Percentiles rank a stretch among this genome's conserved stretches.
Conservation (phyloP, 306 rosid genomes). For the Prunus padus region DNA sequence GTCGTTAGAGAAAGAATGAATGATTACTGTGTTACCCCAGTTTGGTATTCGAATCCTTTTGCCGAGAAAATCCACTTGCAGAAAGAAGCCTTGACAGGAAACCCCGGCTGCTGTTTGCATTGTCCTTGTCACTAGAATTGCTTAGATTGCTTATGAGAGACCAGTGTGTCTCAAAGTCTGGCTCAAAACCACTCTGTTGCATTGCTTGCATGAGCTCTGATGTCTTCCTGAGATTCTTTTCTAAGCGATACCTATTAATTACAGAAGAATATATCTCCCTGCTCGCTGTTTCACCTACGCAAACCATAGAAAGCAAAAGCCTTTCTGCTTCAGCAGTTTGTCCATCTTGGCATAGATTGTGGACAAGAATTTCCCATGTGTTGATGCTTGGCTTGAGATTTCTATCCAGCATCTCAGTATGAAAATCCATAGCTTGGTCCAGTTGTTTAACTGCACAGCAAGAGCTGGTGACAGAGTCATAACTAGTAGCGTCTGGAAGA, state of each 20-base stretch:
- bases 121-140: constrained; percentile 34
- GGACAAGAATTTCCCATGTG: constrained; percentile 51
- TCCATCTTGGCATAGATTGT: constrained; percentile 51
- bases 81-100: constrained; percentile 80
- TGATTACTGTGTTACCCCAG: background rate
- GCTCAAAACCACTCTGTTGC: constrained; percentile 74
- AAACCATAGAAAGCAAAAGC: constrained; percentile 45
- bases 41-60: constrained; percentile 18
- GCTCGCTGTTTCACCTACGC: constrained; percentile 59
- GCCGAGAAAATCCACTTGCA: constrained; percentile 54
- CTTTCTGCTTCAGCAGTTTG: constrained; percentile 66
- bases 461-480: constrained; percentile 57
- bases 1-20: background rate
- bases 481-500: constrained; percentile 60
- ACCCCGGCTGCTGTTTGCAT: constrained; percentile 45
- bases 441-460: constrained; percentile 48
- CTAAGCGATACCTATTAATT: constrained; percentile 46
- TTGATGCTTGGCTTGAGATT: constrained; percentile 51
- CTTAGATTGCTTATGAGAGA: constrained; percentile 77
- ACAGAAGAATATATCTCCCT: constrained; percentile 58
- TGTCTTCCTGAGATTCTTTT: constrained; percentile 62
- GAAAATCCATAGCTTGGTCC: constrained; percentile 59
- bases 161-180: constrained; percentile 92
- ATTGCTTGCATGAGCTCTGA: constrained; percentile 68
- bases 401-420: constrained; percentile 63